Base-by-base conservation (phyloP, 2,329 filamentous ascomycete genomes). In the Fragosphaeria purpurea region DNA sequence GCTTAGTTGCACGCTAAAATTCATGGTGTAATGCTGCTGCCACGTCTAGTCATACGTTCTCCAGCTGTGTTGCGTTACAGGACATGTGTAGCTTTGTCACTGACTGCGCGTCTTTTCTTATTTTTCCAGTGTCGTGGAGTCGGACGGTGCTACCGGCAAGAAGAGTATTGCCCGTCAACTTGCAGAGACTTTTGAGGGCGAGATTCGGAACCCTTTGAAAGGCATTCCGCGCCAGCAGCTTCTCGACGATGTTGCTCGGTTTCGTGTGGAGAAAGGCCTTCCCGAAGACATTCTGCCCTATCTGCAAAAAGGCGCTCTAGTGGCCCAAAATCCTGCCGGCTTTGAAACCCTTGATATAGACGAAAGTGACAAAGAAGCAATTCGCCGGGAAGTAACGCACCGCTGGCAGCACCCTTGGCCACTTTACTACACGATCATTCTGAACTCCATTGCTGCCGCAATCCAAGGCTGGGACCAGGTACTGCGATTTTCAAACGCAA, bases 381-480 rank as follows among this genome's bases (percentile, higher is more conserved):
- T 90, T 2, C 67, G 72, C 50, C 73, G 82, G 12, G 69, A 71
- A 1, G 83, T 50, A 33, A 50, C 49, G 2, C 47, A 87, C 71
- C 83, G 81, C 60, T 87, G 84, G 80, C 73, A 76, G 53, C 74
- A 83, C 38, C 80, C 83, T 0, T 70, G 60, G 58, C 74, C 75
- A 47, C 69, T 88, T 9, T 83, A 81, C 66, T 72, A 83, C 55
- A 85, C 83, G 39, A 83, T 87, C 56, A 68, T 77, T 9, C 77
- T 80, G 30, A 85, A 81, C 63, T 85, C 83, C 41, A 77, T 86
- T 48, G 82, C 80, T 47, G 83, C 83, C 12, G 81, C 82, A n/a
- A 80, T 85, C 8, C 79, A 83, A 58, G 80, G 82, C 31, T 85
- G 80, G 81, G 81, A 85, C 56, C 78, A 53, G 41, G 41, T 44